Evolutionary conservation across 306 rosid genomes (phyloP).

Genomic region (Fagus sylvatica): DNA sequence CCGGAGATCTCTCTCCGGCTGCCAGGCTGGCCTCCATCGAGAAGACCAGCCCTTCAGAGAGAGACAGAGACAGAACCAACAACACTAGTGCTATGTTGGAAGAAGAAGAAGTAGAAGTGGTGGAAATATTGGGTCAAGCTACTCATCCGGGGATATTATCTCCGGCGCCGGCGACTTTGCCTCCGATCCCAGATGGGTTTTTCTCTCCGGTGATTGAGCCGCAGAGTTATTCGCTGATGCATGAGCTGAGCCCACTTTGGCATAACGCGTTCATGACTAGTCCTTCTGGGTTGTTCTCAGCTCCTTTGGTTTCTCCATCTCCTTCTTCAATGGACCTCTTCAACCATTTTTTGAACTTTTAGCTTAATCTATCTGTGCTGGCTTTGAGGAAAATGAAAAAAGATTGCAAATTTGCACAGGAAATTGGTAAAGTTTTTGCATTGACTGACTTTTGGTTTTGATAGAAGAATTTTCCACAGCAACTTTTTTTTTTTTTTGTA

Average conservation of each 20-base stretch:
- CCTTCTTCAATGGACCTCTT: conserved; percentile 66
- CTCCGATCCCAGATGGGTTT: conserved; percentile 54
- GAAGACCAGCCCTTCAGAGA: conserved; percentile 69
- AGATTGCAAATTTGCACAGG: neutral
- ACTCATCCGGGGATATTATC: conserved; percentile 63
- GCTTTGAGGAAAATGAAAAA: neutral
- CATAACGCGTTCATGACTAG: conserved; percentile 44
- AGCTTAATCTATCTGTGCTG: neutral
- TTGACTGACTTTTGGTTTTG: conserved; percentile 33
- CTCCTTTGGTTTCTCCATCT: conserved; percentile 62
- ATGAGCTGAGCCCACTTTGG: conserved; percentile 64
- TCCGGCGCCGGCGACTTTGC: conserved; percentile 66
- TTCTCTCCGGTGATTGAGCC: conserved; percentile 56
- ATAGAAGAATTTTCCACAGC: neutral
- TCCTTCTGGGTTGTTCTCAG: conserved; percentile 67
- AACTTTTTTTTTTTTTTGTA: neutral
- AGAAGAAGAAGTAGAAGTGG: conserved; percentile 45
- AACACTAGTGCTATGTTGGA: conserved; percentile 35
- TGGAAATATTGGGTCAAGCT: conserved; percentile 47
- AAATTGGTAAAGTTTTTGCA: conserved; percentile 31
- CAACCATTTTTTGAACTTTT: conserved; percentile 44
- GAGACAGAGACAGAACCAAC: conserved; percentile 28
- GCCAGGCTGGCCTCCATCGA: conserved; percentile 86
- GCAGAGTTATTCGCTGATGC: conserved; percentile 35
- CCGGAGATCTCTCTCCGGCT: conserved; percentile 78